These are phyloP conservation scores for Lachancea kluyveri DNA, from an alignment of 805 yeast genomes.

Conservation along the genomic window DNA sequence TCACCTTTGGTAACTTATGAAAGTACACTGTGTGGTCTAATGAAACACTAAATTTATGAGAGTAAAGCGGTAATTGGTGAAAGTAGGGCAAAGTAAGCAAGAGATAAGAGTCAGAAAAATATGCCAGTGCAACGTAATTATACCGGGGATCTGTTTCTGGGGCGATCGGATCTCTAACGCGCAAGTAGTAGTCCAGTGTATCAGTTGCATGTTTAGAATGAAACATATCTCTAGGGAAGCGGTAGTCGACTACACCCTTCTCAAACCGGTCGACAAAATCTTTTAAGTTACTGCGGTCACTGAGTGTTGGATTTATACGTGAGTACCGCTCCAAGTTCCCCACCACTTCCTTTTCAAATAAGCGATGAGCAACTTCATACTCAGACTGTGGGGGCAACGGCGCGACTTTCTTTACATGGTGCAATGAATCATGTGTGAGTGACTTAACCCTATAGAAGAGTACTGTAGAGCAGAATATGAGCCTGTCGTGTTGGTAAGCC, in stretches of 20 bases:
- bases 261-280: constrained; percentile 27
- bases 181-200: constrained; percentile 23
- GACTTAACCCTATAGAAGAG: constrained; percentile 38
- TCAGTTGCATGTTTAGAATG: constrained; percentile 11
- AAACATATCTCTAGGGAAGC: constrained; percentile 33
- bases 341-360: constrained; percentile 15
- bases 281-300: constrained; percentile 8
- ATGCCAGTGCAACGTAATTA: constrained; percentile 52
- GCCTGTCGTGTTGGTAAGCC: constrained; percentile 46
- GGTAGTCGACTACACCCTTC: constrained; percentile 29
- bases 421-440: no score
- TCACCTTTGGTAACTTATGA: constrained; percentile 40
- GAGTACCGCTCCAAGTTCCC: no score
- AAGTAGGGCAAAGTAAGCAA: constrained; percentile 47
- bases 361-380: no score
- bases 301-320: no score
- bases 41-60: constrained; percentile 49
- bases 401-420: no score
- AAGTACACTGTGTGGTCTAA: constrained; percentile 64
- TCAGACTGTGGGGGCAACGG: no score
- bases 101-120: constrained; percentile 52
- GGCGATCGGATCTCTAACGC: constrained; percentile 16
- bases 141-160: constrained; percentile 29
- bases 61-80: constrained; percentile 39
- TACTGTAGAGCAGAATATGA: constrained; percentile 47